Percentiles rank a stretch among this genome's conserved stretches.
Evolutionary conservation across 495 filamentous ascomycete genomes (phyloP).

Genomic region (Immersiella caudata): DNA sequence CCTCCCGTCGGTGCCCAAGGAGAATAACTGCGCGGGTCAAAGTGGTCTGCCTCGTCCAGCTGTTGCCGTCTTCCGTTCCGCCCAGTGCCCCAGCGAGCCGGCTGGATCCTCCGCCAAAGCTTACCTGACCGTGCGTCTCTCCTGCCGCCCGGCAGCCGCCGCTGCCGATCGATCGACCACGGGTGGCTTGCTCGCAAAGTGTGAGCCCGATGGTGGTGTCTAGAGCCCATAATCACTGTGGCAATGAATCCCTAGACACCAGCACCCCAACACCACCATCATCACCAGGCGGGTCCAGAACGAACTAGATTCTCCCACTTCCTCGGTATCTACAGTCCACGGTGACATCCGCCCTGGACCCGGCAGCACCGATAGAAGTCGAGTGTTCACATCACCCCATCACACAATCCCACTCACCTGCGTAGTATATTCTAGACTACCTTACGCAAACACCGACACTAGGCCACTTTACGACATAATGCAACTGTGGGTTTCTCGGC

Average conservation of each 20-base stretch:
- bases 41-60: too few relatives aligned
- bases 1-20: background rate
- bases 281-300: background rate
- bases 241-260: background rate
- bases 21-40: background rate
- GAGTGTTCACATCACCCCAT: background rate
- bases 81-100: background rate
- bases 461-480: conserved; percentile 7
- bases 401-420: background rate
- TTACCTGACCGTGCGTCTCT: background rate
- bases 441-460: too few relatives aligned
- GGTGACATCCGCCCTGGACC: too few relatives aligned
- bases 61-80: background rate
- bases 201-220: background rate
- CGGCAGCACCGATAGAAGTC: too few relatives aligned
- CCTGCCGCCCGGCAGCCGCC: background rate
- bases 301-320: background rate
- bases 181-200: background rate
- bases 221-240: background rate
- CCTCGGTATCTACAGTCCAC: background rate
- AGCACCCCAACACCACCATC: background rate
- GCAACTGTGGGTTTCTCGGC: background rate
- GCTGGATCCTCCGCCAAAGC: background rate
- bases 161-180: background rate
- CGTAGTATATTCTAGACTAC: background rate